phyloP scores from a whole-genome alignment of 352 stramenopile species.

The Phytopythium sindhum region DNA sequence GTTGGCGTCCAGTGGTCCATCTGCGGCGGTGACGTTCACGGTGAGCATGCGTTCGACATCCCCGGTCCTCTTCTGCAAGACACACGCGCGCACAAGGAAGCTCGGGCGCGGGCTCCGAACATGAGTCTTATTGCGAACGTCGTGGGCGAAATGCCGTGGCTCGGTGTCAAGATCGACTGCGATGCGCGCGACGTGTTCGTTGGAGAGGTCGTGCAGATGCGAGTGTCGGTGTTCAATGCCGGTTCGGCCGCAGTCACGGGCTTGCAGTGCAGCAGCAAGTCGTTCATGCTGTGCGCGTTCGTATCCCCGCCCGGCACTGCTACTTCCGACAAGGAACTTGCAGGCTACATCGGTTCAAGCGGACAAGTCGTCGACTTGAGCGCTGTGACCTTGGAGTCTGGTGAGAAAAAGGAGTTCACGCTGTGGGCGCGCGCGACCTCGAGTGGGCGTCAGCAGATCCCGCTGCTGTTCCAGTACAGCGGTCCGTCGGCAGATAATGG shows the following conservation, averaged over 20 bases:
- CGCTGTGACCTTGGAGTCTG: constrained; percentile 40
- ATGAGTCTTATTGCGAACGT: constrained; percentile 73
- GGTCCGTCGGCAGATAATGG: constrained; percentile 16
- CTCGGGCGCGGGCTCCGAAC: constrained; percentile 68
- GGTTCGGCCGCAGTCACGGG: constrained; percentile 44
- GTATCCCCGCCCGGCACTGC: constrained; percentile 1
- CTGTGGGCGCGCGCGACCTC: constrained; percentile 47
- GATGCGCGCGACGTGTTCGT: constrained; percentile 42
- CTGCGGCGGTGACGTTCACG: constrained; percentile 74
- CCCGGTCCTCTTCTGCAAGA: constrained; percentile 78
- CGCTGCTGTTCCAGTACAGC: constrained; percentile 74
- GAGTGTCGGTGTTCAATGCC: constrained; percentile 52
- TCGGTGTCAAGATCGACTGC: constrained; percentile 63
- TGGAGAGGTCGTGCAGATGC: constrained; percentile 58
- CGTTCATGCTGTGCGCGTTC: constrained; percentile 55
- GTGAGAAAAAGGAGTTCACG: constrained; percentile 42
- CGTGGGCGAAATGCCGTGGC: constrained; percentile 73
- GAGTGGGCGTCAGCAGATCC: constrained; percentile 39
- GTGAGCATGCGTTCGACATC: constrained; percentile 80
- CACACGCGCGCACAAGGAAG: constrained; percentile 69
- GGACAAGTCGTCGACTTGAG: constrained; percentile 65
- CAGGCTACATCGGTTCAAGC: constrained; percentile 55
- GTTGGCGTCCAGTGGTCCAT: constrained; percentile 81
- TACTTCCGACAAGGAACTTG: constrained; percentile 20
- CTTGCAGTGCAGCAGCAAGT: constrained; percentile 64